These are phyloP conservation scores for Vinca major DNA, from an alignment of 305 asterid genomes.

Conservation along the genomic window DNA sequence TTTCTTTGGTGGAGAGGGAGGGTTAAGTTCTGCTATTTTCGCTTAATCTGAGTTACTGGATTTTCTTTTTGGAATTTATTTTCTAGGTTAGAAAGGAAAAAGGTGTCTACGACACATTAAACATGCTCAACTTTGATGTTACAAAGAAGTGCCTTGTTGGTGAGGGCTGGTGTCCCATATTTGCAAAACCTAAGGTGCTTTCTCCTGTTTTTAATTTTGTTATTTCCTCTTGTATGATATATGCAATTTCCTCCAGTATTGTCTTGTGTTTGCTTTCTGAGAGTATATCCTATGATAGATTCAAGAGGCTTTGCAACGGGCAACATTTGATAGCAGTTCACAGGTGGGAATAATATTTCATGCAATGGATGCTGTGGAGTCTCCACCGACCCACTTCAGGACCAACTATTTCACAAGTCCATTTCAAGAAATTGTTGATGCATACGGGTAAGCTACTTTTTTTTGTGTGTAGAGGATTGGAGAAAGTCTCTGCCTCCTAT, in stretches of 20 bases:
- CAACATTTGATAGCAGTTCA: slow-evolving; percentile 85
- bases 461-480: not conserved
- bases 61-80: slow-evolving; percentile 15
- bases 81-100: slow-evolving; percentile 88
- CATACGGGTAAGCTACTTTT: slow-evolving; percentile 73
- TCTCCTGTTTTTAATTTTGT: slow-evolving; percentile 5
- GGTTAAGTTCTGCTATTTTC: not conserved
- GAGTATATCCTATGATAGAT: slow-evolving; percentile 43
- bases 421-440: slow-evolving; percentile 97
- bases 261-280: slow-evolving; percentile 14
- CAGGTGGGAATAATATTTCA: slow-evolving; percentile 94
- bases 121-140: slow-evolving; percentile 96
- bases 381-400: slow-evolving; percentile 91
- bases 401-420: slow-evolving; percentile 74
- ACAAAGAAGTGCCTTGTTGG: slow-evolving; percentile 95
- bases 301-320: slow-evolving; percentile 89
- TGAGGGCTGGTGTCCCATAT: slow-evolving; percentile 98
- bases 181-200: slow-evolving; percentile 68
- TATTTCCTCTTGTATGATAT: not conserved
- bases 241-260: slow-evolving; percentile 15
- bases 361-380: slow-evolving; percentile 75
- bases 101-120: slow-evolving; percentile 82
- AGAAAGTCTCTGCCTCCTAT: not conserved
- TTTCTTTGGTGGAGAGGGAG: not conserved
- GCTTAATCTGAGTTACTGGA: slow-evolving; percentile 1